These are phyloP conservation scores for Carnegiea gigantea DNA, from an alignment of 179 eudicot genomes.

Conservation along the genomic window DNA sequence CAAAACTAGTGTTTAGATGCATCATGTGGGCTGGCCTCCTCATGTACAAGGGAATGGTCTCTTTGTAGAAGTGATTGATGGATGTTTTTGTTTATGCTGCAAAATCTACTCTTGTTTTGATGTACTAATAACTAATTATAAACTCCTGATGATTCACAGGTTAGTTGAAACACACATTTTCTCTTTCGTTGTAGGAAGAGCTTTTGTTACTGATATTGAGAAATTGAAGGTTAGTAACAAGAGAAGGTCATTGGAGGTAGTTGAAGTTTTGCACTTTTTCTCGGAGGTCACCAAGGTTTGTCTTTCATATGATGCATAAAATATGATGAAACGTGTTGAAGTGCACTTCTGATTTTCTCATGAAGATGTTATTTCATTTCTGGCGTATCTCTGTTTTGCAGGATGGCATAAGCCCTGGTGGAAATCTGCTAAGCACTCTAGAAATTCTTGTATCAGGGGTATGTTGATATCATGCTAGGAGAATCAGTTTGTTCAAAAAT, in stretches of 20 bases:
- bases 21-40: neutral
- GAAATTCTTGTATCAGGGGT: slow-evolving; percentile 98
- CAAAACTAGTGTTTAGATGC: neutral
- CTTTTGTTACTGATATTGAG: slow-evolving; percentile 96
- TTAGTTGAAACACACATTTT: slow-evolving; percentile 97
- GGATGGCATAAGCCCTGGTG: slow-evolving; percentile 86
- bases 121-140: slow-evolving; percentile 22
- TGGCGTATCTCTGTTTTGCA: slow-evolving; percentile 34
- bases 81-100: neutral
- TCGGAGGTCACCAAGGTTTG: slow-evolving; percentile 77
- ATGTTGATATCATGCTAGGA: slow-evolving; percentile 25
- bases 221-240: slow-evolving; percentile 84
- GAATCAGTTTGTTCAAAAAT: neutral
- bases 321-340: neutral
- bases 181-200: slow-evolving; percentile 99
- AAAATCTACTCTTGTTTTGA: neutral
- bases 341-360: neutral
- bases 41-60: neutral
- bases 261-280: slow-evolving; percentile 69
- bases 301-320: slow-evolving; percentile 15
- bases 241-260: slow-evolving; percentile 79
- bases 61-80: neutral
- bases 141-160: slow-evolving; percentile 57
- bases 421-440: slow-evolving; percentile 77
- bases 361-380: slow-evolving; percentile 5